phyloP scores from a whole-genome alignment of 495 filamentous ascomycete species.

The Talaromyces trachyspermus region DNA sequence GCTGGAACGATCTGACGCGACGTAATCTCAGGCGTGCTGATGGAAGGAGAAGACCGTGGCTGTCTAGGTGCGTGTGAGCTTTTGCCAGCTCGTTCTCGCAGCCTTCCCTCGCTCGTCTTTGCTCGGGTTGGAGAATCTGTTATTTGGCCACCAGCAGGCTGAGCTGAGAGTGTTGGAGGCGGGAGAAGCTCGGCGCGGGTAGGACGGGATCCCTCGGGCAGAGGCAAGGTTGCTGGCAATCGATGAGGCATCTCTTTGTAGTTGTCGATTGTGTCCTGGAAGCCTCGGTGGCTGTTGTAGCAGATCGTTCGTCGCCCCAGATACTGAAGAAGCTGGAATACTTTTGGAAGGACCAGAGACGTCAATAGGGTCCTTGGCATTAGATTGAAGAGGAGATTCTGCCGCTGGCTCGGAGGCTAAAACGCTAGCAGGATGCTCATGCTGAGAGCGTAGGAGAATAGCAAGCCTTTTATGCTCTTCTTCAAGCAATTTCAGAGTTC shows the following conservation, averaged over 20 bases:
- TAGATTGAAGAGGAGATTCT: neutral
- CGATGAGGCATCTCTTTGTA: constrained; percentile 65
- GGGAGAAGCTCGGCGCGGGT: constrained; percentile 52
- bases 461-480: constrained; percentile 77
- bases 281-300: constrained; percentile 30
- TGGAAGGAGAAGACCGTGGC: constrained; percentile 29
- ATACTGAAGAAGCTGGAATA: constrained; percentile 11
- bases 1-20: constrained; percentile 29
- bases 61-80: constrained; percentile 21
- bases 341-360: constrained; percentile 2
- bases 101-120: constrained; percentile 28
- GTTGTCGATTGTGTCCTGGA: constrained; percentile 40
- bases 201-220: constrained; percentile 75
- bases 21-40: constrained; percentile 29
- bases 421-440: constrained; percentile 45
- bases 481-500: constrained; percentile 77
- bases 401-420: constrained; percentile 11
- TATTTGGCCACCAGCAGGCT: constrained; percentile 69
- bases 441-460: constrained; percentile 64
- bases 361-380: neutral
- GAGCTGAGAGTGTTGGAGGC: constrained; percentile 63
- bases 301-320: constrained; percentile 20
- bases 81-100: constrained; percentile 21
- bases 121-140: constrained; percentile 47
- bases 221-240: constrained; percentile 89